These are phyloP conservation scores for Candida chauliodis DNA, from an alignment of 805 yeast genomes.

Conservation along the genomic window DNA sequence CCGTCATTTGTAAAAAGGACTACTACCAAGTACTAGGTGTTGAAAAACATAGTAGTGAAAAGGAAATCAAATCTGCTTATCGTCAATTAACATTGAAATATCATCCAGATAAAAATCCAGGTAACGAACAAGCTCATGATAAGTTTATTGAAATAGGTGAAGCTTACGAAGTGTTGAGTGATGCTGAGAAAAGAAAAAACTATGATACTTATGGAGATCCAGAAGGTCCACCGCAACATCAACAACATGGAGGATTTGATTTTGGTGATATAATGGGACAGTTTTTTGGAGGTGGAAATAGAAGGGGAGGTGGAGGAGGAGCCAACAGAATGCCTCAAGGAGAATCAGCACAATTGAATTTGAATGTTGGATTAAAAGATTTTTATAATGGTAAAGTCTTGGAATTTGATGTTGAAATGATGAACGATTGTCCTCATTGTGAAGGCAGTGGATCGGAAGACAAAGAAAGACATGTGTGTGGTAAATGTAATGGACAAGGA, in stretches of 20 bases:
- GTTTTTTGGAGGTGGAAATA: conserved; percentile 24
- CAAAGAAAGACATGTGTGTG: conserved; percentile 64
- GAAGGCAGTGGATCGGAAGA: conserved; percentile 85
- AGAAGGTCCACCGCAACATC: conserved; percentile 31
- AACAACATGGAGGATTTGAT: conserved; percentile 22
- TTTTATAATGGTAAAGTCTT: conserved; percentile 66
- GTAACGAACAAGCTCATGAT: conserved; percentile 73
- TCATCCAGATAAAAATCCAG: conserved; percentile 91
- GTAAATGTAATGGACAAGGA: conserved; percentile 74
- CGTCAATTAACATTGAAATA: conserved; percentile 75
- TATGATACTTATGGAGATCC: conserved; percentile 80
- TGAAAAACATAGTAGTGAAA: conserved; percentile 63
- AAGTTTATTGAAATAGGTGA: conserved; percentile 88
- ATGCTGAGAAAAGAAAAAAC: conserved; percentile 60
- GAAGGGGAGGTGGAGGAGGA: conserved; percentile 11
- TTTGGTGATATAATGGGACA: conserved; percentile 60
- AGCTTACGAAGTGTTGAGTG: conserved; percentile 83
- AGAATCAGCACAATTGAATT: conserved; percentile 52
- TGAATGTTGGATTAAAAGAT: conserved; percentile 59
- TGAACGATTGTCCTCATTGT: conserved; percentile 73
- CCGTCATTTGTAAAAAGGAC: conserved; percentile 28
- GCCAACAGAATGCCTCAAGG: conserved; percentile 54
- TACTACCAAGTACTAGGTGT: conserved; percentile 68
- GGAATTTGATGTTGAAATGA: conserved; percentile 63
- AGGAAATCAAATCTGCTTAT: conserved; percentile 82